Conservation (phyloP, 148 eudicot species). For the Fallopia convolvulus region DNA sequence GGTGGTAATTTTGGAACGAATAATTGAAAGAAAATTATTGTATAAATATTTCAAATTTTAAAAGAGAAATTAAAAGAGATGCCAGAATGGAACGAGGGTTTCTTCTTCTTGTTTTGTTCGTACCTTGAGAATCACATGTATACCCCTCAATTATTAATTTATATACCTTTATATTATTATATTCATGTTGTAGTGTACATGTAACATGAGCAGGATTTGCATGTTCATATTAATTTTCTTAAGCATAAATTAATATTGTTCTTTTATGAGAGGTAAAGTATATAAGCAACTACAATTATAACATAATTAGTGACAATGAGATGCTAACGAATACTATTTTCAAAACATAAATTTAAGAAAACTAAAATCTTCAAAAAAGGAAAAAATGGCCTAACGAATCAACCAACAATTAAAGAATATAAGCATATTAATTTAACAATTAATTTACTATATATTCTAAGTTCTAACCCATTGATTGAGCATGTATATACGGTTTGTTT, state of each 20-base stretch:
- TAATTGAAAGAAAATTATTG: not conserved
- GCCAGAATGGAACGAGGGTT: not conserved
- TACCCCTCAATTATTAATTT: not conserved
- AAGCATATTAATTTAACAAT: not conserved
- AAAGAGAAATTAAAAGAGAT: not conserved
- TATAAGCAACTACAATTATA: not conserved
- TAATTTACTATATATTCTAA: too few relatives aligned
- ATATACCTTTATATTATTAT: not conserved
- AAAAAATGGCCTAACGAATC: not conserved
- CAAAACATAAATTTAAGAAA: too few relatives aligned
- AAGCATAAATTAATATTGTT: not conserved
- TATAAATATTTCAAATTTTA: not conserved
- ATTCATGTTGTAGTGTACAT: not conserved
- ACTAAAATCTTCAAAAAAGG: too few relatives aligned
- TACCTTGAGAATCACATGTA: conserved; percentile 8
- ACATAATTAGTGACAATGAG: too few relatives aligned
- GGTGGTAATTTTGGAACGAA: not conserved
- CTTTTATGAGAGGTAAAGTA: not conserved
- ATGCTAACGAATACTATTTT: not conserved
- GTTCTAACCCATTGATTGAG: not conserved
- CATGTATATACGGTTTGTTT: too few relatives aligned
- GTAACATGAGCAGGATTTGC: not conserved
- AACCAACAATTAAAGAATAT: not conserved
- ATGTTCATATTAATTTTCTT: not conserved
- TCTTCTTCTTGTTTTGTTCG: conserved; percentile 7